Base-by-base conservation (phyloP, 2,329 filamentous ascomycete species). In the Microsporum ferrugineum region DNA sequence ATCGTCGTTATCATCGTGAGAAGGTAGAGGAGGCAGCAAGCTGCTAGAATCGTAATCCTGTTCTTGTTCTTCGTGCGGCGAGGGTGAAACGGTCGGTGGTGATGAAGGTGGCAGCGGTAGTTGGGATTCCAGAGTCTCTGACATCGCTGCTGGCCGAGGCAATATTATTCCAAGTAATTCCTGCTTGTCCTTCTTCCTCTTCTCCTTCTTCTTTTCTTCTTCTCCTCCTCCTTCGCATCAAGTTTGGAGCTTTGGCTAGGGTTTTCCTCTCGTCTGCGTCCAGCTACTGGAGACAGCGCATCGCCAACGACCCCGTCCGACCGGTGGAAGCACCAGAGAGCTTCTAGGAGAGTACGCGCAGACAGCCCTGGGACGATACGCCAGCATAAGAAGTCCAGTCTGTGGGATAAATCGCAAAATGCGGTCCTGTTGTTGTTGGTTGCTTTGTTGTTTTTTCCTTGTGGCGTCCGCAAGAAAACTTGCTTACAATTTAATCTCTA, bases 31-130 rank as follows among this genome's bases (percentile, higher is more conserved):
- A 41, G 62, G 58, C n/a, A 63, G 53, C 31, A 63, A 34, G 38
- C 57, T 55, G 31, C 62, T 63, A 10, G 60, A 63, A 39, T 63
- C 60, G 58, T 63, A 61, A 29, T 63, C 49, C 17, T 51, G 61
- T 43, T 60, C 47, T 56, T 41, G 36, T 60, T 31, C 17, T 33
- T 45, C 29, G 14, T 47, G 59, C 36, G 56, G 60, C 36, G 55
- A 47, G 12, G 60, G 60, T 14, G 57, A 60, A 17, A 61, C 14
- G 47, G 60, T 56, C 55, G 60, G 63, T 33, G 61, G 60, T 36
- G 60, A 63, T 6, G 62, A 62, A 47, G 47, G 60, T 2, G 56
- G 57, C 27, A 63, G 47, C 49, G 60, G 53, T 3, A 45, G 47
- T 29, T 53, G 43, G 33, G 56, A 47, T 23, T 41, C 58, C 6